A percentile compares a stretch with the other conserved stretches of the same genome.
These are phyloP conservation scores for Psilocybe mexicana DNA, from an alignment of 1,284 basidiomycete species.

Conservation along the genomic window DNA sequence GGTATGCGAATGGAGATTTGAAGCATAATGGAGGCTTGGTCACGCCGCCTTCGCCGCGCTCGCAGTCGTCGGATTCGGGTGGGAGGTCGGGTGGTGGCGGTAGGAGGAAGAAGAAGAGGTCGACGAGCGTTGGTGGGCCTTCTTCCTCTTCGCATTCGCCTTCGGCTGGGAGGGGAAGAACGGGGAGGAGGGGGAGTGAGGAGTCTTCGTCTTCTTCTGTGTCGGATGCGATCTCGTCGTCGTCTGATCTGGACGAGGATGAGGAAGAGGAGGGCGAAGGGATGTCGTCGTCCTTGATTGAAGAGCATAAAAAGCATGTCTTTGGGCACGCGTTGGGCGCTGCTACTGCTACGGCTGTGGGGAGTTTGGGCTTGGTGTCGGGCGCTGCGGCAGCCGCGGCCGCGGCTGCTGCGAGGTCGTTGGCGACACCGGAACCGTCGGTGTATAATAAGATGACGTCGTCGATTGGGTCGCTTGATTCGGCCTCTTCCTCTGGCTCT, in stretches of 20 bases:
- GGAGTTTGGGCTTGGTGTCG: not conserved
- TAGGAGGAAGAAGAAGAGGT: conserved; percentile 34
- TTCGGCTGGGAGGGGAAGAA: not conserved
- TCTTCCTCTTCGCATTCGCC: too few relatives aligned
- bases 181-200: conserved; percentile 11
- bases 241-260: not conserved
- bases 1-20: conserved; percentile 41
- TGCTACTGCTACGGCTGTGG: not conserved
- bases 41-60: conserved; percentile 73
- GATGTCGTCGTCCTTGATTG: not conserved
- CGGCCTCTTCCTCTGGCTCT: not conserved
- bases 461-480: not conserved
- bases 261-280: not conserved
- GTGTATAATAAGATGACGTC: conserved; percentile 23
- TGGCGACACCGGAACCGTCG: conserved; percentile 35
- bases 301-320: not conserved
- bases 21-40: conserved; percentile 54
- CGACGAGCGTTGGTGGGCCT: not conserved
- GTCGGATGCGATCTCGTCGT: too few relatives aligned
- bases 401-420: conserved; percentile 20
- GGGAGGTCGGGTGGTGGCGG: conserved; percentile 13
- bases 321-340: not conserved
- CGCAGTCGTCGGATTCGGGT: conserved; percentile 53
- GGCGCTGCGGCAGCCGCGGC: conserved; percentile 9
- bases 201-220: conserved; percentile 18